Percentiles rank a stretch among this genome's conserved stretches.
Evolutionary conservation across 1,284 basidiomycete species (phyloP).

Genomic region (Cryptococcus amylolentus): DNA sequence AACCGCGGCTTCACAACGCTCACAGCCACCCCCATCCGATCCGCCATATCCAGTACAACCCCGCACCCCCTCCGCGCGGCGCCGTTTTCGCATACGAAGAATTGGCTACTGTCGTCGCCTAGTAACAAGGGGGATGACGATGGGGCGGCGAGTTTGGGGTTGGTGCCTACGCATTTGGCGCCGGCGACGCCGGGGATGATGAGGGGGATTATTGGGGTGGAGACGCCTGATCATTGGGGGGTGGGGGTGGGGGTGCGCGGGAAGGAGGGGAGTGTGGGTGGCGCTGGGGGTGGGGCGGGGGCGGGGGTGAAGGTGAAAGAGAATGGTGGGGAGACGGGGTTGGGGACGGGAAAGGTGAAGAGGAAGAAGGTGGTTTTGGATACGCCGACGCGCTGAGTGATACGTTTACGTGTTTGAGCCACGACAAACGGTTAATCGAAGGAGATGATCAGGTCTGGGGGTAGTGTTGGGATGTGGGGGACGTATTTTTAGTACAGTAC

Average conservation of each 20-base stretch:
- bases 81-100: conserved; percentile 5
- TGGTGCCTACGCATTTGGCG: conserved; percentile 18
- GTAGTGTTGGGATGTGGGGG: no score
- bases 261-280: no score
- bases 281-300: no score
- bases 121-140: conserved; percentile 3
- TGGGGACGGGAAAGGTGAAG: not conserved
- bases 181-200: conserved; percentile 17
- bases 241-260: no score
- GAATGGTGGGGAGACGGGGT: not conserved
- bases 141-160: conserved; percentile 10
- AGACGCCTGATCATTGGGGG: conserved; percentile 10
- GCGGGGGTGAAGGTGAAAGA: no score
- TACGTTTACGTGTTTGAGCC: no score
- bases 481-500: no score
- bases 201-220: conserved; percentile 14
- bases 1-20: not conserved
- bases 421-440: no score
- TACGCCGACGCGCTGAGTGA: no score
- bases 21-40: conserved; percentile 1
- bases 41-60: not conserved
- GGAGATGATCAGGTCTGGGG: no score
- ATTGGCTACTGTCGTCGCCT: conserved; percentile 17
- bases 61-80: not conserved
- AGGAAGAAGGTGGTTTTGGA: not conserved